Evolutionary conservation across 176 grass and related monocot species (phyloP).

Genomic region (Carex cristatella): DNA sequence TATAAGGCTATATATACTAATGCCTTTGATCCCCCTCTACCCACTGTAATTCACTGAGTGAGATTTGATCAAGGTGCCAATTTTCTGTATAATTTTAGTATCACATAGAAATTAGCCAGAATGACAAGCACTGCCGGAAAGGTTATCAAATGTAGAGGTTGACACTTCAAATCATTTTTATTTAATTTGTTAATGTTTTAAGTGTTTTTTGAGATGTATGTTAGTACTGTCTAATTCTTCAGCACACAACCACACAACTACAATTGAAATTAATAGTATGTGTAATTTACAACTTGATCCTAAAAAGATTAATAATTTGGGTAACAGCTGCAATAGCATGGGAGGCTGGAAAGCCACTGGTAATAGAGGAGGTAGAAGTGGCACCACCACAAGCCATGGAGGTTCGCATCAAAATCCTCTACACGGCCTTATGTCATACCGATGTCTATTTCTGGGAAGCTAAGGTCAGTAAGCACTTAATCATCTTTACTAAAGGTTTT

Average conservation of each 20-base stretch:
- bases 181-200: not conserved
- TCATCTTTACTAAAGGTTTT: not conserved
- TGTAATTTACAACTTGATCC: not conserved
- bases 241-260: not conserved
- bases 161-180: not conserved
- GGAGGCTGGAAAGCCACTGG: constrained; percentile 76
- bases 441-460: constrained; percentile 99
- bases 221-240: not conserved
- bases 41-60: not conserved
- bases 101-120: not conserved
- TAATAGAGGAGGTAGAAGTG: constrained; percentile 79
- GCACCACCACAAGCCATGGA: constrained; percentile 84
- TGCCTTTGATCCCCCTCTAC: not conserved
- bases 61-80: not conserved
- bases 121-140: constrained; percentile 65
- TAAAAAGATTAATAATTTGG: not conserved
- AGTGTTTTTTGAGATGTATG: not conserved
- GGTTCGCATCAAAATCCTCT: constrained; percentile 80
- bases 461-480: constrained; percentile 38
- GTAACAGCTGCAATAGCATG: constrained; percentile 72
- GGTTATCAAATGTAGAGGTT: constrained; percentile 81
- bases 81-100: not conserved
- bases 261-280: not conserved
- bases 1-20: constrained; percentile 19
- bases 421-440: constrained; percentile 71